Base-by-base conservation (phyloP, 108 stramenopile genomes). In the Conticribra weissflogii region DNA sequence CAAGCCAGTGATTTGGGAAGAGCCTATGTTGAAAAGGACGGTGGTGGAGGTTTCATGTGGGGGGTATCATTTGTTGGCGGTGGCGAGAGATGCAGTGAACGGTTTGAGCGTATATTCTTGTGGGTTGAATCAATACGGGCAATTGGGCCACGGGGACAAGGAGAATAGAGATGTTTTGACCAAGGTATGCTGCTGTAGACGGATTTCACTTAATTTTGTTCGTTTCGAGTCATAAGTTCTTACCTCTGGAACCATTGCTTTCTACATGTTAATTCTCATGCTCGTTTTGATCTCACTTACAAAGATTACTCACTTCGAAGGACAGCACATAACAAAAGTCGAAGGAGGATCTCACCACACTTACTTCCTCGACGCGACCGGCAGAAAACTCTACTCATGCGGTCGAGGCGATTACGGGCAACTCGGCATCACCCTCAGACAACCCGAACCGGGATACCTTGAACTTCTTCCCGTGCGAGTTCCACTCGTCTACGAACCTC, bases 51-150 rank as follows among this genome's bases (percentile, higher is more conserved):
- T 98, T 25, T 88, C 92, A 2, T 89, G 91, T 67, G 95, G 98
- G 8, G 76, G 69, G 8, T 84, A 84, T 72, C 97, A 98, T 73
- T 63, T 92, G 9, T 51, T 99, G 31, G 92, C 91, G 7, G 81
- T 94, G 17, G 81, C 89, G 24, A 77, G 82, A 18, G 82, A 82
- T 23, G 69, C 60, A 18, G 59, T 59, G 1, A 51, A 70, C 0
- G 41, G 59, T 19, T 59, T 76, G 9, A 23, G 29, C 33, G 83
- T 97, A 9, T 96, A 85, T 68, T 68, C 85, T 8, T 73, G 82
- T 59, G 98, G 98, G 15, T 65, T 93, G 59, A 97, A 96, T 76
- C 66, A 88, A 18, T 96, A 94, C 76, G 98, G 97, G 2, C 97
- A 98, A 80, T 76, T 98, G 28, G 97, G 96, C 3, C 72, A 83